Conservation (phyloP, 495 filamentous ascomycete genomes). For the Parathielavia hyrcaniae region DNA sequence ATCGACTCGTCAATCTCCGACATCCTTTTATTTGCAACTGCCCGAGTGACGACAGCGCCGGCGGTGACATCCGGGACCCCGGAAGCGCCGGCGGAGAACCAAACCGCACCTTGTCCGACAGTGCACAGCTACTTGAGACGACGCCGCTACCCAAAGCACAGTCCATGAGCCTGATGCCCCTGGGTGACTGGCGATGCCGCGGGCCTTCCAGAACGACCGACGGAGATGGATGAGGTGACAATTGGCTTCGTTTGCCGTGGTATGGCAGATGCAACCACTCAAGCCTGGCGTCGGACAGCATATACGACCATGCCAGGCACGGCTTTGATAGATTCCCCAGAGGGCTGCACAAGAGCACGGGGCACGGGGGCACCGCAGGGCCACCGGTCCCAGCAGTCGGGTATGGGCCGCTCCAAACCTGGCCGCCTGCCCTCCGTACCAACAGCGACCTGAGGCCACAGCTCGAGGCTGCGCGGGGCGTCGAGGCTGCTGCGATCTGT, state of each 20-base stretch:
- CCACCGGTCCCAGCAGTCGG: constrained; percentile 13
- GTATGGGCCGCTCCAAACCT: constrained; percentile 15
- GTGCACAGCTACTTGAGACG: constrained; percentile 8
- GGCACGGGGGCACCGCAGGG: constrained; percentile 4
- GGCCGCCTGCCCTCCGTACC: constrained; percentile 14
- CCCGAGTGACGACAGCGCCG: neutral
- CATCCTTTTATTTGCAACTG: no score
- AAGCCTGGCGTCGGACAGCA: constrained; percentile 18
- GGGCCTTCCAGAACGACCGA: constrained; percentile 13
- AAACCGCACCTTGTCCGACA: constrained; percentile 9
- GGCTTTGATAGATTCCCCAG: neutral
- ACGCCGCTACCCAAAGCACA: neutral
- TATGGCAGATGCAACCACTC: constrained; percentile 17
- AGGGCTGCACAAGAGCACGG: neutral
- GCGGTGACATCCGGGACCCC: constrained; percentile 8
- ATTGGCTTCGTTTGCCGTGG: constrained; percentile 5
- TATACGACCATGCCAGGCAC: constrained; percentile 22
- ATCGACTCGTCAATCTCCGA: no score
- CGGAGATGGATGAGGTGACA: constrained; percentile 8
- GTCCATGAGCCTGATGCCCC: neutral
- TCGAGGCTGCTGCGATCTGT: neutral
- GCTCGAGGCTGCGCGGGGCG: constrained; percentile 16
- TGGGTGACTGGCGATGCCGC: neutral
- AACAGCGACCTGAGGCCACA: constrained; percentile 16
- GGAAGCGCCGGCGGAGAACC: neutral